phyloP scores from a whole-genome alignment of 1,284 basidiomycete species.

The Polyporus tsugae region DNA sequence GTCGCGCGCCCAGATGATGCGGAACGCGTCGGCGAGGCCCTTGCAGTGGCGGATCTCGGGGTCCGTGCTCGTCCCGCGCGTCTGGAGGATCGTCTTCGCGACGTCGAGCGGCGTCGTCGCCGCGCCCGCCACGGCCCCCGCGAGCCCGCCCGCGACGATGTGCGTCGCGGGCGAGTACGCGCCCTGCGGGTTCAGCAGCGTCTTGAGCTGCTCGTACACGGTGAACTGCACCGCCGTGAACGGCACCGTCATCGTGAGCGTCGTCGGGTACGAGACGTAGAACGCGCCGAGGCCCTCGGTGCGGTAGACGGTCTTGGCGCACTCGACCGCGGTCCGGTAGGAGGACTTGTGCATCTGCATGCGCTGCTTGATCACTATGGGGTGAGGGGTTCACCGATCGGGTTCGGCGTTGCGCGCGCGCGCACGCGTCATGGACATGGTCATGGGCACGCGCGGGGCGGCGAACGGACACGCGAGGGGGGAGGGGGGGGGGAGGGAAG shows the following conservation, averaged over 20 bases:
- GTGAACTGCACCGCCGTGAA: slow-evolving; percentile 99
- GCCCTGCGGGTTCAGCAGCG: slow-evolving; percentile 85
- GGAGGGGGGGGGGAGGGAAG: slow-evolving; percentile 8
- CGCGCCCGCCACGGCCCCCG: slow-evolving; percentile 94
- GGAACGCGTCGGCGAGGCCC: slow-evolving; percentile 90
- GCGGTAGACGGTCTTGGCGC: slow-evolving; percentile 85
- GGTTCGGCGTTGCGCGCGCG: slow-evolving; percentile 2
- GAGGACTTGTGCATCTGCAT: slow-evolving; percentile 97
- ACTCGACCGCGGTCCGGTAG: slow-evolving; percentile 85
- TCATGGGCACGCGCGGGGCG: neutral
- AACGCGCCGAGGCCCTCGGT: slow-evolving; percentile 92
- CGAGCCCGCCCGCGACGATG: slow-evolving; percentile 89
- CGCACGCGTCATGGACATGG: slow-evolving; percentile 11
- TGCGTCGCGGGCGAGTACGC: slow-evolving; percentile 93
- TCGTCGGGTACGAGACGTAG: slow-evolving; percentile 99
- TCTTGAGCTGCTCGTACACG: slow-evolving; percentile 95
- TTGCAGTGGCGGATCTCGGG: slow-evolving; percentile 83
- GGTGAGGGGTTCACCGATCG: slow-evolving; percentile 19
- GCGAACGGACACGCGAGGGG: slow-evolving; percentile 1
- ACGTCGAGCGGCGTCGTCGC: slow-evolving; percentile 98
- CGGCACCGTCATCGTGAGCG: slow-evolving; percentile 95
- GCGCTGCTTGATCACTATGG: slow-evolving; percentile 95
- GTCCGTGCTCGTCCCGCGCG: slow-evolving; percentile 87
- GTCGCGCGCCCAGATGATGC: slow-evolving; percentile 88
- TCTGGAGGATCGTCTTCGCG: slow-evolving; percentile 98